Conservation (phyloP, 2,329 filamentous ascomycete genomes). For the Alternaria postmessia region DNA sequence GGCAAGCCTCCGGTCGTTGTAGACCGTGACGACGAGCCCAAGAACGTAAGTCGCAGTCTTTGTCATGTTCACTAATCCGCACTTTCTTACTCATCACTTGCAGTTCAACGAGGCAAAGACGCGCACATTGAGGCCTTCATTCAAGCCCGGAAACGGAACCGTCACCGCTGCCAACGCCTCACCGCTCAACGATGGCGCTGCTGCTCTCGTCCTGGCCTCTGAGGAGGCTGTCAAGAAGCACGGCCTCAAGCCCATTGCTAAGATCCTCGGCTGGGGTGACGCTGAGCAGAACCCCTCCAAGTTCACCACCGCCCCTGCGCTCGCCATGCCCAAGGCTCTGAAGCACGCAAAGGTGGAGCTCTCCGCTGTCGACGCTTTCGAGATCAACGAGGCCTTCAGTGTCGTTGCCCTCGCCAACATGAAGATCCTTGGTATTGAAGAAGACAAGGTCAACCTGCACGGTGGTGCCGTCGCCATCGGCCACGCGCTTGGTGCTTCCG, state of each 20-base stretch:
- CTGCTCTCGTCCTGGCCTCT: constrained; percentile 90
- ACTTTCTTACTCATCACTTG: constrained; percentile 24
- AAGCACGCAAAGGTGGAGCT: constrained; percentile 87
- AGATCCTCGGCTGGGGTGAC: constrained; percentile 97
- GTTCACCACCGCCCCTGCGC: constrained; percentile 92
- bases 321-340: constrained; percentile 96
- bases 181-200: constrained; percentile 92
- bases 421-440: constrained; percentile 81
- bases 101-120: constrained; percentile 63
- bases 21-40: constrained; percentile 91
- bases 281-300: constrained; percentile 90
- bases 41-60: constrained; percentile 69
- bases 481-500: constrained; percentile 92
- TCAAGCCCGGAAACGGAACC: constrained; percentile 85
- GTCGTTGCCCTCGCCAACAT: constrained; percentile 96
- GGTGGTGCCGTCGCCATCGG: constrained; percentile 96
- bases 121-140: constrained; percentile 69
- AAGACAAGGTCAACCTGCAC: constrained; percentile 92
- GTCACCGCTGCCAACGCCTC: constrained; percentile 97
- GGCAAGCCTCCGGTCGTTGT: constrained; percentile 86
- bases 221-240: constrained; percentile 94
- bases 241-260: constrained; percentile 88
- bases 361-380: constrained; percentile 86
- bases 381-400: constrained; percentile 99
- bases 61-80: constrained; percentile 15